Conservation (phyloP, 768 basidiomycete genomes). For the Cyclocybe aegerita region DNA sequence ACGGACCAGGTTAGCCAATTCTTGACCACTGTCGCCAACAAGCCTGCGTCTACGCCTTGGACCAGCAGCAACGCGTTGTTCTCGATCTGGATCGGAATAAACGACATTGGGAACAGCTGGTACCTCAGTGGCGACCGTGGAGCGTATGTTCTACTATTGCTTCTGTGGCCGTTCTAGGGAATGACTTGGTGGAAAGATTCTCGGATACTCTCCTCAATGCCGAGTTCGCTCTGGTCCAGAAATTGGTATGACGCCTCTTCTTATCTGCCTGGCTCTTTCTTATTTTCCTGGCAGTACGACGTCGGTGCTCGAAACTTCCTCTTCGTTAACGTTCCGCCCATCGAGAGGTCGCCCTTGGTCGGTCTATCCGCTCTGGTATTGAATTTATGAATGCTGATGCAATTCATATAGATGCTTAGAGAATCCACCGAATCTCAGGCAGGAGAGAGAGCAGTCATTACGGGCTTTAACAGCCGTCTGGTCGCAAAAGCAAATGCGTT, state of each 20-base stretch:
- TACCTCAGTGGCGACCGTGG: slow-evolving; percentile 42
- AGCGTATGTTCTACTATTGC: slow-evolving; percentile 35
- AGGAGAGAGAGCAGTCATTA: slow-evolving; percentile 45
- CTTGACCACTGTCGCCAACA: slow-evolving; percentile 41
- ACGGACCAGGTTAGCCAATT: slow-evolving; percentile 66
- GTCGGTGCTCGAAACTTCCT: slow-evolving; percentile 58
- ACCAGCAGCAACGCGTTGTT: slow-evolving; percentile 56
- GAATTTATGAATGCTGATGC: neutral
- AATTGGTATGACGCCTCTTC: slow-evolving; percentile 35
- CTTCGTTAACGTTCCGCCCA: slow-evolving; percentile 42
- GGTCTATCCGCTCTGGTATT: neutral
- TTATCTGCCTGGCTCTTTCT: neutral
- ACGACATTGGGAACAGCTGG: slow-evolving; percentile 63
- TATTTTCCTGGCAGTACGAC: slow-evolving; percentile 28
- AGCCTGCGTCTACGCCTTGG: slow-evolving; percentile 56
- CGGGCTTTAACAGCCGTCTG: slow-evolving; percentile 51
- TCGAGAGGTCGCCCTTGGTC: slow-evolving; percentile 44
- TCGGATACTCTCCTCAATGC: slow-evolving; percentile 45
- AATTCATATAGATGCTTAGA: slow-evolving; percentile 43
- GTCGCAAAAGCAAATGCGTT: slow-evolving; percentile 39
- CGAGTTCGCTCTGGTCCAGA: slow-evolving; percentile 50
- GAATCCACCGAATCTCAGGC: slow-evolving; percentile 38
- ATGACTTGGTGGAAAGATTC: slow-evolving; percentile 25
- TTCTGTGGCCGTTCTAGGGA: neutral
- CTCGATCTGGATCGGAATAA: slow-evolving; percentile 72